A percentile compares a stretch with the other conserved stretches of the same genome.
Evolutionary conservation across 805 yeast species (phyloP).

Genomic region (Saccharomyces paradoxus): DNA sequence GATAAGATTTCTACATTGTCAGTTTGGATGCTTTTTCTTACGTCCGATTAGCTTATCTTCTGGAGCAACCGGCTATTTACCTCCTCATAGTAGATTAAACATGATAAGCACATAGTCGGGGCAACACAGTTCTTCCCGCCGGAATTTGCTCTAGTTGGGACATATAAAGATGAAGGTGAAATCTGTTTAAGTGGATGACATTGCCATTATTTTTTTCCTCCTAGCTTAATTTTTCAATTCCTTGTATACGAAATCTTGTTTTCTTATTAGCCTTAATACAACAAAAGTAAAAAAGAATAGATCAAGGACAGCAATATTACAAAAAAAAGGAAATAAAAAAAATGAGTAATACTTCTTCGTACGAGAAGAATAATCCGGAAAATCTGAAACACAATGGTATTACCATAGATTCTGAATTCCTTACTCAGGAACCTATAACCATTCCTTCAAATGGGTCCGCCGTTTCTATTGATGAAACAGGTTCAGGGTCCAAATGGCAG

Average conservation of each 20-base stretch:
- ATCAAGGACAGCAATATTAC: neutral
- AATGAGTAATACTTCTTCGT: neutral
- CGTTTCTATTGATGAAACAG: neutral
- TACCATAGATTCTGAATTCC: neutral
- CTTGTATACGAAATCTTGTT: neutral
- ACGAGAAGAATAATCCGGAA: neutral
- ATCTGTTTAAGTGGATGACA: neutral
- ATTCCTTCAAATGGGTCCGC: neutral
- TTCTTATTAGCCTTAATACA: neutral
- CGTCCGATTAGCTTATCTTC: neutral
- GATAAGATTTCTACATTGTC: neutral
- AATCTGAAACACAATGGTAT: neutral
- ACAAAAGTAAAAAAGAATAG: neutral
- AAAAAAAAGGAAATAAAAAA: neutral
- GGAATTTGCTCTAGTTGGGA: neutral
- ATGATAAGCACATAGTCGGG: neutral
- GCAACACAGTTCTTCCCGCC: neutral
- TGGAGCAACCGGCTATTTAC: neutral
- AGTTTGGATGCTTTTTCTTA: neutral
- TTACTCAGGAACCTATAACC: neutral
- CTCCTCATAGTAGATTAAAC: neutral
- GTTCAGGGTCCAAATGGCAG: conserved; percentile 3
- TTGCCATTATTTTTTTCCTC: neutral
- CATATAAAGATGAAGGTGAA: neutral
- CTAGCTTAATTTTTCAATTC: neutral